Conservation (phyloP, 495 filamentous ascomycete species). For the Penicillium crystallinum region DNA sequence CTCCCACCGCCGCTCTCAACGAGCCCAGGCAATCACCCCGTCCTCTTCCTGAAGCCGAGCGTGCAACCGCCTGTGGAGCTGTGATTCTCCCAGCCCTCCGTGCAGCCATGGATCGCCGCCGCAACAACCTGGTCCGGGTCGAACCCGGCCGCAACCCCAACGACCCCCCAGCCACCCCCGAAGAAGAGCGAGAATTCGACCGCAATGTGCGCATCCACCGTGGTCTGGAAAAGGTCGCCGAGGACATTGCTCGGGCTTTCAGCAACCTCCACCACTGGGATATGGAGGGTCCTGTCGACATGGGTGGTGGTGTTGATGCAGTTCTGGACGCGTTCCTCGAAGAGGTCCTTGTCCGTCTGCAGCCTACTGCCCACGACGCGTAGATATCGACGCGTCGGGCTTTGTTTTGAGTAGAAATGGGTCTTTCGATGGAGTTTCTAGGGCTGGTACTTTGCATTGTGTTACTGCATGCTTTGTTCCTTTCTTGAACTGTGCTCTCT, state of each 20-base stretch:
- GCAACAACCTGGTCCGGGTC: slow-evolving; percentile 24
- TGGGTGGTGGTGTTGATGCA: slow-evolving; percentile 80
- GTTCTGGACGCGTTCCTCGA: slow-evolving; percentile 91
- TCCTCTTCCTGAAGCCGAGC: slow-evolving; percentile 8
- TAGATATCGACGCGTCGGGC: neutral
- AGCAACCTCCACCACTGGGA: slow-evolving; percentile 85
- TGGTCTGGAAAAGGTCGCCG: slow-evolving; percentile 69
- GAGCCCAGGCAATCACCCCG: neutral
- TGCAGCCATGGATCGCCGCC: slow-evolving; percentile 77
- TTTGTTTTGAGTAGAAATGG: neutral
- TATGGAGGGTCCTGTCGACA: slow-evolving; percentile 73
- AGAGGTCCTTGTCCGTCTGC: slow-evolving; percentile 89
- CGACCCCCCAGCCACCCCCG: slow-evolving; percentile 6
- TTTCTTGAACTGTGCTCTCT: neutral
- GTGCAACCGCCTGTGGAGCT: slow-evolving; percentile 28
- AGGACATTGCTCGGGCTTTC: slow-evolving; percentile 70
- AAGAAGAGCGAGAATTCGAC: slow-evolving; percentile 32
- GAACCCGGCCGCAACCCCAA: slow-evolving; percentile 15
- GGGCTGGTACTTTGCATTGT: neutral
- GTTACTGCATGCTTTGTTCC: neutral
- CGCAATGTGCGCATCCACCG: slow-evolving; percentile 73
- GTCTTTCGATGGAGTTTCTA: neutral
- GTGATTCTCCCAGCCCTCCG: slow-evolving; percentile 89
- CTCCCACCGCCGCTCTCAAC: neutral
- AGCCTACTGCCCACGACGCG: slow-evolving; percentile 34